These are phyloP conservation scores for Paecilomyces sp. DNA, from an alignment of 2,329 filamentous ascomycete species.

Conservation along the genomic window DNA sequence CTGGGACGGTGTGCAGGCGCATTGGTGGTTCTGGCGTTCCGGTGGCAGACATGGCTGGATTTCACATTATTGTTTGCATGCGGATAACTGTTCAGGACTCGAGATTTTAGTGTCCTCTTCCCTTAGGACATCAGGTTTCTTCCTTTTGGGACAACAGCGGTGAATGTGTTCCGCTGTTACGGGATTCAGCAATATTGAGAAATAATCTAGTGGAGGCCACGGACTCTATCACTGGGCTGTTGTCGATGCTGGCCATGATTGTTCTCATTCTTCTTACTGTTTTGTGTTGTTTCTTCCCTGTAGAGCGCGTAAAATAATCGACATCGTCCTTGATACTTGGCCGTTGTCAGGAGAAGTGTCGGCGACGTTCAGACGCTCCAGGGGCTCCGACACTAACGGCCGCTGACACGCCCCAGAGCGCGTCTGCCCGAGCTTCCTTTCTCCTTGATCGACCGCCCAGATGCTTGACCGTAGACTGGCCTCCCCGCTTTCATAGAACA, in stretches of 20 bases:
- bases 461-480: neutral
- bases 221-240: neutral
- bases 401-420: neutral
- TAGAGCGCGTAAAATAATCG: neutral
- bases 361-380: neutral
- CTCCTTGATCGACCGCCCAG: neutral
- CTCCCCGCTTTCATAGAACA: slow-evolving; percentile 6
- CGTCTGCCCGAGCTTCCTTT: neutral
- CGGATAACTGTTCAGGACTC: neutral
- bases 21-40: neutral
- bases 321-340: neutral
- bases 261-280: neutral
- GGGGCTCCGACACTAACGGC: neutral
- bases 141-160: neutral
- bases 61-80: neutral
- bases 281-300: neutral
- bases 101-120: neutral
- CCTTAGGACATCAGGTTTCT: neutral
- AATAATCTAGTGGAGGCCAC: neutral
- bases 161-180: neutral
- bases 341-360: neutral
- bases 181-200: neutral
- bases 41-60: neutral
- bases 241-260: neutral
- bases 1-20: neutral